These are phyloP conservation scores for Aspergillus carbonarius DNA, from an alignment of 2,329 filamentous ascomycete species.

Conservation along the genomic window DNA sequence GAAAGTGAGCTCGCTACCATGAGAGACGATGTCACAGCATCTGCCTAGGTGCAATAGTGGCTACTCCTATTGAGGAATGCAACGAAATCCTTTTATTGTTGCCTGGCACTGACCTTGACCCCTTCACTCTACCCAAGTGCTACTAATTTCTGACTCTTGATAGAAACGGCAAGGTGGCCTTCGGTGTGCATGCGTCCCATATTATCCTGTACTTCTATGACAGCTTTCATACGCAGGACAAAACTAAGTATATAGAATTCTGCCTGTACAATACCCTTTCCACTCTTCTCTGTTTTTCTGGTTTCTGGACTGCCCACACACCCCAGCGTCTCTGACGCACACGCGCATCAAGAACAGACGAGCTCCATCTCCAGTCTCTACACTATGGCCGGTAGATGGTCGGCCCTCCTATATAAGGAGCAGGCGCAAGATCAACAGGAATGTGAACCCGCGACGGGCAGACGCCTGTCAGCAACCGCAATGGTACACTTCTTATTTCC, in stretches of 20 bases:
- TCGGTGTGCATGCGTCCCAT: neutral
- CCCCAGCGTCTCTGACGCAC: neutral
- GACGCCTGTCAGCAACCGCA: neutral
- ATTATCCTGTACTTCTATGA: constrained; percentile 14
- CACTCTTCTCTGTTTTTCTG: constrained; percentile 8
- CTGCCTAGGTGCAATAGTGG: constrained; percentile 17
- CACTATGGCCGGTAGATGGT: constrained; percentile 51
- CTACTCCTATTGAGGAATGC: neutral
- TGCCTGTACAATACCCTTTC: constrained; percentile 22
- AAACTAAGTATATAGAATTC: constrained; percentile 19
- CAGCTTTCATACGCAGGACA: constrained; percentile 17
- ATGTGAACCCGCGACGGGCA: constrained; percentile 27
- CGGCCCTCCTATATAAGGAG: constrained; percentile 37
- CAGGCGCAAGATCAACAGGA: constrained; percentile 52
- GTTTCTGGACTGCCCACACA: constrained; percentile 6
- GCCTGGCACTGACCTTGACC: neutral
- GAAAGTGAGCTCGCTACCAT: constrained; percentile 37
- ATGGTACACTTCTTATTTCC: constrained; percentile 40
- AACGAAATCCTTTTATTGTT: neutral
- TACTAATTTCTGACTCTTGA: neutral
- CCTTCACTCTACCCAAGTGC: too few relatives aligned
- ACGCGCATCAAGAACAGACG: constrained; percentile 46
- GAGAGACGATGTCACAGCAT: constrained; percentile 20
- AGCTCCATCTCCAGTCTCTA: constrained; percentile 49
- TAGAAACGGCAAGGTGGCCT: neutral